Evolutionary conservation across 495 filamentous ascomycete genomes (phyloP).

Genomic region (Penicillium tannophilum): DNA sequence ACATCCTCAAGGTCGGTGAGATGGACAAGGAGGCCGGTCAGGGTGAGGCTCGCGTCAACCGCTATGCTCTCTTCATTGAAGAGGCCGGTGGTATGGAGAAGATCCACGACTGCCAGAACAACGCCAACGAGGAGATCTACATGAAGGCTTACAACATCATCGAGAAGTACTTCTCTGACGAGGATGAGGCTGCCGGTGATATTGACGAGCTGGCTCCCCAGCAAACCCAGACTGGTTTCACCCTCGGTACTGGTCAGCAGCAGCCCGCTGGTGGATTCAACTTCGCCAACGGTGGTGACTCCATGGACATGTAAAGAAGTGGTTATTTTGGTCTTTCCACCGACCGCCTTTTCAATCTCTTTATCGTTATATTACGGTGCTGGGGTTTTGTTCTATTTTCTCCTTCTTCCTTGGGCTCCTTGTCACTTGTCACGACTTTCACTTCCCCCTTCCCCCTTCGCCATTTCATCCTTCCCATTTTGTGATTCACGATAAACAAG

Average conservation of each 20-base stretch:
- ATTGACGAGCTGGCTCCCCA: slow-evolving; percentile 69
- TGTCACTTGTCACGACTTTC: slow-evolving; percentile 32
- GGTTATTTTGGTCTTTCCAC: slow-evolving; percentile 2
- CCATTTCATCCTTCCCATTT: slow-evolving; percentile 25
- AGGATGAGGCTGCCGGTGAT: slow-evolving; percentile 83
- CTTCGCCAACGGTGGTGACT: slow-evolving; percentile 86
- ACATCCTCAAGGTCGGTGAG: slow-evolving; percentile 98
- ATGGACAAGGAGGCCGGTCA: slow-evolving; percentile 90
- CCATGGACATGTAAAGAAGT: slow-evolving; percentile 93
- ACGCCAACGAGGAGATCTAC: slow-evolving; percentile 99
- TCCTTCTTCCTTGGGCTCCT: slow-evolving; percentile 9
- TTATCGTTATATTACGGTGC: not conserved
- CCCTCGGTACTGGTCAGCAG: slow-evolving; percentile 76
- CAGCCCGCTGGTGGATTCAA: slow-evolving; percentile 84
- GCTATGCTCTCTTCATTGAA: slow-evolving; percentile 97
- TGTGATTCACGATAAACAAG: slow-evolving; percentile 54
- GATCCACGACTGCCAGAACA: slow-evolving; percentile 99
- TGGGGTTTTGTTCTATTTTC: slow-evolving; percentile 16
- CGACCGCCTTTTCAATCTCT: not conserved
- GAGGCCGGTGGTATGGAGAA: slow-evolving; percentile 99
- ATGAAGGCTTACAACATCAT: slow-evolving; percentile 99
- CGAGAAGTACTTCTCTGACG: slow-evolving; percentile 99
- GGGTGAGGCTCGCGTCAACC: slow-evolving; percentile 82
- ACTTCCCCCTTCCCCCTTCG: slow-evolving; percentile 15
- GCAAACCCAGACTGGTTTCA: slow-evolving; percentile 73